A percentile compares a stretch with the other conserved stretches of the same genome.
Evolutionary conservation across 495 filamentous ascomycete genomes (phyloP).

Genomic region (Arthonia radiata): DNA sequence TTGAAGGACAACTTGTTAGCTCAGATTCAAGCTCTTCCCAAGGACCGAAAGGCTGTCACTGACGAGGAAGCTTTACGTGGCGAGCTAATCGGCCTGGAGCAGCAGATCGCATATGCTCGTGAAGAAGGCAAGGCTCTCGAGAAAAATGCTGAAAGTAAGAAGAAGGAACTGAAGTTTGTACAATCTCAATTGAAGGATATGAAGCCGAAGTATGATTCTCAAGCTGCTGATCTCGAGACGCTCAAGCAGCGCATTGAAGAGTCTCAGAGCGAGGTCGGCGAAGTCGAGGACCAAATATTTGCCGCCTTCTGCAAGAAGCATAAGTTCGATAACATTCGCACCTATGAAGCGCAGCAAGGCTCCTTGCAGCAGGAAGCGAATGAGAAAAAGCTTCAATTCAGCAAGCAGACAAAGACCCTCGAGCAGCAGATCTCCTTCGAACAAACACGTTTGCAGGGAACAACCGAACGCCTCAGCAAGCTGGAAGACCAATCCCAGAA

Average conservation of each 20-base stretch:
- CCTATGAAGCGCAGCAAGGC: conserved; percentile 82
- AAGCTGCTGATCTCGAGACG: conserved; percentile 37
- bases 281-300: conserved; percentile 78
- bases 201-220: conserved; percentile 53
- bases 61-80: conserved; percentile 61
- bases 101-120: conserved; percentile 40
- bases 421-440: conserved; percentile 62
- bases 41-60: conserved; percentile 39
- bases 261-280: conserved; percentile 51
- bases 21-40: conserved; percentile 53
- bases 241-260: conserved; percentile 38
- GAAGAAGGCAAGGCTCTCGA: conserved; percentile 63
- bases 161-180: conserved; percentile 51
- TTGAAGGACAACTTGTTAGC: conserved; percentile 43
- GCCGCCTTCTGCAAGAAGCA: conserved; percentile 64
- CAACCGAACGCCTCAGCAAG: conserved; percentile 38
- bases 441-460: conserved; percentile 37
- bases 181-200: conserved; percentile 46
- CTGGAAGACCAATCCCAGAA: conserved; percentile 40
- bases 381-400: conserved; percentile 67
- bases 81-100: conserved; percentile 63
- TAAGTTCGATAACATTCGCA: conserved; percentile 69
- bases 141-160: conserved; percentile 64
- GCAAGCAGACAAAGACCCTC: conserved; percentile 55
- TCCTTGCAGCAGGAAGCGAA: conserved; percentile 68